Evolutionary conservation across 768 basidiomycete genomes (phyloP), one percentile per base, ranked within the genome.

Genomic region (Jaapia argillacea): DNA sequence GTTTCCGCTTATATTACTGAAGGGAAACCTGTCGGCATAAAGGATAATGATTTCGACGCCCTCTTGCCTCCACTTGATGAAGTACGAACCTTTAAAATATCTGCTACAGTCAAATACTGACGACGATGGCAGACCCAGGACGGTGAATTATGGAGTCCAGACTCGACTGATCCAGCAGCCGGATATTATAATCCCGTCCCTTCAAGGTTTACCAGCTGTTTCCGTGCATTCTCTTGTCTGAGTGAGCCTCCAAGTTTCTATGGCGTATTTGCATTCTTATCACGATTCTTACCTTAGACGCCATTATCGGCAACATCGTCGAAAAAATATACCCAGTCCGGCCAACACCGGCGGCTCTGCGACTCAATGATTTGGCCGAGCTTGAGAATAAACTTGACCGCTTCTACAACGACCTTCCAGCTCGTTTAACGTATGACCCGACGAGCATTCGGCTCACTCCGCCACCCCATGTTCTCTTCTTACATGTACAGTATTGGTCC

Each of bases 401-500:
- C 47, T 88, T 85, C 84, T 81, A 76, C 49, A 68, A 81, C 39
- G 69, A 72, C 21, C 68, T 89, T 18, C 81, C 85, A 0, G 76
- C 81, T 25, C 61, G 67, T 41, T 67, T 89, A 21, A 69, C 71
- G 38, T 81, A 74, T 52, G 78, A 82, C 48, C 61, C 74, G 27
- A 62, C 71, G 12, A 76, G 68, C 50, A 72, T 73, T 10, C 51
- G 66, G 74, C 40, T 62, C 58, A 6, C n/a, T n/a, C 10, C 16
- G 6, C 71, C 79, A 3, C 80, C 85, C 1, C 76, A 80, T 42
- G 69, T 87, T 22, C 57, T 87, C 24, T 70, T 77, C 38, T 62
- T 88, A 35, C 82, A 89, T 51, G 69, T 85, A 44, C 71, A 83
- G 49, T 88, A 89, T 57, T 85, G 85, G 77, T 77, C 75, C 5